Percentiles rank a stretch among this genome's conserved stretches.
phyloP scores from a whole-genome alignment of 2,329 filamentous ascomycete genomes.

The Aspergillus aculeatus region DNA sequence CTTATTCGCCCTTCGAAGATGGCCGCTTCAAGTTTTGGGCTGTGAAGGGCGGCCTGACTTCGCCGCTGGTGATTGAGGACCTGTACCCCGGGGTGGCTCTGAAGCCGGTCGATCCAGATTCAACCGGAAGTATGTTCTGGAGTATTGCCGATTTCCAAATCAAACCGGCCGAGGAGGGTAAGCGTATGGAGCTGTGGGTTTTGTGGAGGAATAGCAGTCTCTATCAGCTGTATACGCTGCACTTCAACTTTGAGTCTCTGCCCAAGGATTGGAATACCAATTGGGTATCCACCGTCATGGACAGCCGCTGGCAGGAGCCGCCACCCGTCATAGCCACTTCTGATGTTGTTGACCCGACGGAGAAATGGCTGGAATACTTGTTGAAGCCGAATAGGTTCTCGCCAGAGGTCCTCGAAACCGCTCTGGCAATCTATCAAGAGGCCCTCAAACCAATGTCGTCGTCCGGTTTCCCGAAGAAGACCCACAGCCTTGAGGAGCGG shows the following conservation, averaged over 20 bases:
- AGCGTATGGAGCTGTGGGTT: conserved; percentile 66
- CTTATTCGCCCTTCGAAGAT: conserved; percentile 82
- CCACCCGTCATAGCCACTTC: conserved; percentile 60
- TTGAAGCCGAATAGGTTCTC: conserved; percentile 82
- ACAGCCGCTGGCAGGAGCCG: conserved; percentile 54
- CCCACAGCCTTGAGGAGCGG: conserved; percentile 67
- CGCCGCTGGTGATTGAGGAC: conserved; percentile 64
- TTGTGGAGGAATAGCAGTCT: conserved; percentile 83
- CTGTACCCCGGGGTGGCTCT: conserved; percentile 64
- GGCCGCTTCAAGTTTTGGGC: conserved; percentile 96
- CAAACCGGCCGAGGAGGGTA: conserved; percentile 53
- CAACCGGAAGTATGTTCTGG: conserved; percentile 72
- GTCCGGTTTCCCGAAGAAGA: conserved; percentile 46
- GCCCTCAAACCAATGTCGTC: conserved; percentile 48
- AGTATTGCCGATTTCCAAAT: conserved; percentile 74
- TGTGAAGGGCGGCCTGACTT: conserved; percentile 61
- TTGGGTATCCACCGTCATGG: conserved; percentile 70
- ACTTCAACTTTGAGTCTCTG: conserved; percentile 67
- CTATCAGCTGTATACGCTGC: conserved; percentile 71
- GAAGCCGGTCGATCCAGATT: conserved; percentile 62
- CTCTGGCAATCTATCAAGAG: conserved; percentile 76
- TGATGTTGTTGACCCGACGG: conserved; percentile 68
- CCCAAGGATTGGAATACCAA: conserved; percentile 61
- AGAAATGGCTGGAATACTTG: conserved; percentile 83
- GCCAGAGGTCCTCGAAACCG: conserved; percentile 75